Percentiles rank a stretch among this genome's conserved stretches.
Conservation (phyloP, 1,139 yeast species). For the Yamadazyma sp. region DNA sequence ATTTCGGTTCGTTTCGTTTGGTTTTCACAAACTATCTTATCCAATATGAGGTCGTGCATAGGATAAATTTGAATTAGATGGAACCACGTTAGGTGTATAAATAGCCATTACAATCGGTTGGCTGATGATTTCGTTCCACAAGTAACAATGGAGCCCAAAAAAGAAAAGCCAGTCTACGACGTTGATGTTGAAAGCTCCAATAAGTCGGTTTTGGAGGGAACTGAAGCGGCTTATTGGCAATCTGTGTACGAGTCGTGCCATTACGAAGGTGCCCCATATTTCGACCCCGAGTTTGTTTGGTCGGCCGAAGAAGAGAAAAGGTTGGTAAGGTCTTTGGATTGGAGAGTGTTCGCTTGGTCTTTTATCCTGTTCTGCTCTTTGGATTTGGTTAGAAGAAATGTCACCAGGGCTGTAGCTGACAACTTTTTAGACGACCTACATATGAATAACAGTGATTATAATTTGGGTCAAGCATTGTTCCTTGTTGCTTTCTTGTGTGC, state of each 20-base stretch:
- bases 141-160: no score
- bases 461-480: constrained; percentile 31
- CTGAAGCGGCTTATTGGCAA: constrained; percentile 39
- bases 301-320: constrained; percentile 39
- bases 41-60: no score
- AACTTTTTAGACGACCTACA: constrained; percentile 28
- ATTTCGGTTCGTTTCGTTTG: no score
- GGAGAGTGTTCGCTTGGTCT: constrained; percentile 28
- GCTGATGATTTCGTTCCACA: no score
- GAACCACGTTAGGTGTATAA: no score
- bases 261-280: constrained; percentile 45
- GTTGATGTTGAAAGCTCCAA: not conserved
- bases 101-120: no score
- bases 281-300: constrained; percentile 51
- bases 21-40: no score
- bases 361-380: constrained; percentile 33
- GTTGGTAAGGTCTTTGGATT: constrained; percentile 42
- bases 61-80: no score
- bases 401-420: constrained; percentile 34
- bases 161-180: no score
- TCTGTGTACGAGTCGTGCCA: constrained; percentile 37
- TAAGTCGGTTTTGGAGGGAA: constrained; percentile 2
- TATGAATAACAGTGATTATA: constrained; percentile 31
- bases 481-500: constrained; percentile 28
- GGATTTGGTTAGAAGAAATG: constrained; percentile 33